Evolutionary conservation across 2,329 filamentous ascomycete species (phyloP), one percentile per base, ranked within the genome.

Genomic region (Cytospora chrysosperma): DNA sequence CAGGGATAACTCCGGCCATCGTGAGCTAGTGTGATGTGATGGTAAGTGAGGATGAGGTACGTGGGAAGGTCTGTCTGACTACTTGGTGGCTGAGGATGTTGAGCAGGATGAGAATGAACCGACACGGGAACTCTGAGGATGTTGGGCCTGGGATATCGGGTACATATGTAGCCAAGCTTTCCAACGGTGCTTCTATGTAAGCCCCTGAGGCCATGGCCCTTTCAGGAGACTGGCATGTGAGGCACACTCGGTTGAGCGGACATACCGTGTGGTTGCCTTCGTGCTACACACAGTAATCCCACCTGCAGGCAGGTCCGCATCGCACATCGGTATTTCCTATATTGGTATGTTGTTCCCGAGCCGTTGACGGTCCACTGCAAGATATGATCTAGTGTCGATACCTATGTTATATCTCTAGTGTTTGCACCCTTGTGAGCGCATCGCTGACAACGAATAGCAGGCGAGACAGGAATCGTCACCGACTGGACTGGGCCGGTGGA

Each of bases 1-100:
- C 69, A 17, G 69, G 69, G 30, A 60, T 28, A 50, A 69, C 63
- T 34, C 67, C 68, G 13, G 69, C 69, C 69, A 70, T 70, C 4
- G 17, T 56, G 43, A n/a, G n/a, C n/a, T n/a, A n/a, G n/a, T n/a
- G 19, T 13, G n/a, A 47, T 2, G 1, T 47, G 2, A 4, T 47
- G 5, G n/a, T 19, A 24, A 21, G 3, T 2, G 21, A 24, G 43
- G 32, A 13, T 4, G 7, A 10, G n/a, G 4, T 47, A 24, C 24
- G n/a, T 6, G 10, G 19, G 43, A 13, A 21, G n/a, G n/a, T 24
- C 10, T 47, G 43, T 3, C 13, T 21, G 43, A 12, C 10, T 24
- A 24, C 4, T 13, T 5, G 10, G 4, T 47, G 43, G 43, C 43
- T 13, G n/a, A 24, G 2, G n/a, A 34, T 34, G 32, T 13, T 43